Percentiles rank a stretch among this genome's conserved stretches.
These are phyloP conservation scores for Nemania diffusa DNA, from an alignment of 2,329 filamentous ascomycete genomes.

Conservation along the genomic window DNA sequence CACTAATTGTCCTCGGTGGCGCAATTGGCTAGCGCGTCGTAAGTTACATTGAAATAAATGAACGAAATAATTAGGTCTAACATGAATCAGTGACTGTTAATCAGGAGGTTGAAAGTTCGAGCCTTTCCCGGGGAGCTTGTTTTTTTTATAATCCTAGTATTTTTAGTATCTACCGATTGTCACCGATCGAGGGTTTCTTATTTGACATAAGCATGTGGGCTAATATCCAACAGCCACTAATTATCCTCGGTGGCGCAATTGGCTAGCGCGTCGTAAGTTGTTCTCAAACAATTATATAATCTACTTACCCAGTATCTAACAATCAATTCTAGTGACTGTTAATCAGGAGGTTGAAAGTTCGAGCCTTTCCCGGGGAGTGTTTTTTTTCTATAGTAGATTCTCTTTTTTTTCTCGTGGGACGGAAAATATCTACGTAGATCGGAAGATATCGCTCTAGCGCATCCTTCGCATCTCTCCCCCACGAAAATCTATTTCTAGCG, in stretches of 20 bases:
- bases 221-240: neutral
- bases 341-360: constrained; percentile 7
- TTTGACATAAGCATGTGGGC: too few relatives aligned
- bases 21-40: too few relatives aligned
- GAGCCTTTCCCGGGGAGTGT: neutral
- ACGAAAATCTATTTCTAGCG: neutral
- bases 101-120: neutral
- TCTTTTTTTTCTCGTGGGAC: too few relatives aligned
- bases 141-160: neutral
- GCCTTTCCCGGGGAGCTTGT: neutral
- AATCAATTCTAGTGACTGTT: neutral
- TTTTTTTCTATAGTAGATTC: too few relatives aligned
- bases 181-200: too few relatives aligned
- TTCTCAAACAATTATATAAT: neutral
- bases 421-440: neutral
- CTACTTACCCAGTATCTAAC: constrained; percentile 1
- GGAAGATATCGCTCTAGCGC: neutral
- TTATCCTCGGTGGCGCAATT: constrained; percentile 1
- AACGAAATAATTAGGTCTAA: too few relatives aligned
- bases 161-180: too few relatives aligned
- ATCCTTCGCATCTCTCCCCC: neutral
- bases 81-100: too few relatives aligned
- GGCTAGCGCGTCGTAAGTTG: constrained; percentile 7
- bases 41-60: too few relatives aligned
- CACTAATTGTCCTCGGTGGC: too few relatives aligned